Base-by-base conservation (phyloP, 345 rosid species). In the Linum lewisii region DNA sequence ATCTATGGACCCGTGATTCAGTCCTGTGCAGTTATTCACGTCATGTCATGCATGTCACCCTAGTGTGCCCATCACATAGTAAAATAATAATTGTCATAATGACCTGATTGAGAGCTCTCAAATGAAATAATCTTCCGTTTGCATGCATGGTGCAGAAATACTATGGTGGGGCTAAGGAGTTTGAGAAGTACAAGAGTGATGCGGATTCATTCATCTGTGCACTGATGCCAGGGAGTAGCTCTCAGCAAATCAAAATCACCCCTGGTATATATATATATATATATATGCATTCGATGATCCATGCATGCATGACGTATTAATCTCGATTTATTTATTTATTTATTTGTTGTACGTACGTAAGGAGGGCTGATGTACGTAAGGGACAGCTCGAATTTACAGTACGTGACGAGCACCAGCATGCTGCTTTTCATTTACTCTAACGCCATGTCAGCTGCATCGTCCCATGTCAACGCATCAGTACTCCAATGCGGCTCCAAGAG, bases 151-250 rank as follows among this genome's bases (percentile, higher is more conserved):
- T 3, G 16, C 14, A 91, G 98, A 89, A 80, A 63, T 91, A 77
- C 67, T 67, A 72, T 45, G 52, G 67, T 2, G 96, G 96, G 44
- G 78, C 71, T 57, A 76, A 69, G 57, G 80, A 76, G 32, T 73
- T 85, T 69, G 71, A 21, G 0, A 82, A 68, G 68, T 91, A 79
- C 58, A 84, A 78, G 74, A 72, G 23, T 14, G 83, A 88, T 42
- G 75, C 72, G 9, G 85, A 80, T 51, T 82, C 95, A 4, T 85
- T 91, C 61, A 59, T 85, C 0, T 84, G 96, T 50, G 73, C 90
- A 59, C 53, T 91, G 77, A 73, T 91, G 86, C 98, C 96, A 1
- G 88, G 84, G 60, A 91, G 95, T 66, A 78, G 86, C 78, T 80
- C 88, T 57, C 58, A 77, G 24, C 86, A 79, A 69, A 78, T 86